These are phyloP conservation scores for Combretum micranthum DNA, from an alignment of 345 rosid genomes.

Conservation along the genomic window DNA sequence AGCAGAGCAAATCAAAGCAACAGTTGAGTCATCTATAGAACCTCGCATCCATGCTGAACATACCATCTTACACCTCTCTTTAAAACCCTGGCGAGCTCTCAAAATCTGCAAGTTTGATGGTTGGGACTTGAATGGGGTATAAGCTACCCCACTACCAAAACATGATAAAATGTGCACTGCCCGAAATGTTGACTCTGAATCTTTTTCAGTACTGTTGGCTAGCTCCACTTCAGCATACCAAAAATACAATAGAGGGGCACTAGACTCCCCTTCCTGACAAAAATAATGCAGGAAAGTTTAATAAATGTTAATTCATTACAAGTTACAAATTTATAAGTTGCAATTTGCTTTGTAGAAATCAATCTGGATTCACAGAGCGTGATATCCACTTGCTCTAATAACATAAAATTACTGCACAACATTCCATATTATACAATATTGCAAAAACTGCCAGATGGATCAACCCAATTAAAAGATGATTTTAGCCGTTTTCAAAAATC, in stretches of 20 bases:
- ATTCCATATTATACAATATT: no score
- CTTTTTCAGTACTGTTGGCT: slow-evolving; percentile 20
- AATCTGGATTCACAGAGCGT: no score
- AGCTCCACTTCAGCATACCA: slow-evolving; percentile 94
- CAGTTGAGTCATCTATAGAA: slow-evolving; percentile 58
- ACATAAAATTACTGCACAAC: no score
- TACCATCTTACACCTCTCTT: slow-evolving; percentile 50
- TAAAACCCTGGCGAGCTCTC: slow-evolving; percentile 86
- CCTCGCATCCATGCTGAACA: slow-evolving; percentile 69
- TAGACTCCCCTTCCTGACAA: slow-evolving; percentile 60
- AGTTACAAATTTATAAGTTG: no score
- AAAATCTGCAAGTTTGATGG: slow-evolving; percentile 74
- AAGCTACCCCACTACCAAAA: slow-evolving; percentile 65
- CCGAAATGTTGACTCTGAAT: slow-evolving; percentile 45
- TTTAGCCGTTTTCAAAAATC: no score
- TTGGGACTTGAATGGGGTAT: slow-evolving; percentile 52
- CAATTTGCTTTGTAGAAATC: no score
- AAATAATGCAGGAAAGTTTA: slow-evolving; percentile 11
- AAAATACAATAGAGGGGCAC: slow-evolving; percentile 57
- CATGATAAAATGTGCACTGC: slow-evolving; percentile 67
- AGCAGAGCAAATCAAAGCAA: slow-evolving; percentile 69
- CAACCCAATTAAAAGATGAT: no score
- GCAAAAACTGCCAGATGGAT: no score
- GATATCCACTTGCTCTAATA: no score
- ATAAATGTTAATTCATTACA: slow-evolving; percentile 4